phyloP scores from a whole-genome alignment of 768 basidiomycete genomes.

The Panaeolus papilionaceus region DNA sequence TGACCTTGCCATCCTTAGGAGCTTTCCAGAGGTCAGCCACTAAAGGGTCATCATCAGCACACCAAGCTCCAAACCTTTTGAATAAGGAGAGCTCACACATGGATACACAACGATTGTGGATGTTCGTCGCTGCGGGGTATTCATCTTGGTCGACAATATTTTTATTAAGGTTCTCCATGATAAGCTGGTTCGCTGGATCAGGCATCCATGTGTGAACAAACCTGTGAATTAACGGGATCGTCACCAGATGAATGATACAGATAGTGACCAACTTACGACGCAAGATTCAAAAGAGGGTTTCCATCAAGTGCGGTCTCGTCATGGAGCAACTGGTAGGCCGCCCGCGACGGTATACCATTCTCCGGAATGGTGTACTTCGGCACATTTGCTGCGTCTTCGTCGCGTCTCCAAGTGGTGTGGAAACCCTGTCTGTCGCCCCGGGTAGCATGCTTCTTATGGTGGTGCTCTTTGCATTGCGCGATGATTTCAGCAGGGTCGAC shows the following conservation, averaged over 20 bases:
- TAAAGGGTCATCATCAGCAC: slow-evolving; percentile 23
- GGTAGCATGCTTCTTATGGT: slow-evolving; percentile 41
- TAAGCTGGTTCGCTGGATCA: slow-evolving; percentile 56
- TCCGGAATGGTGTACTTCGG: slow-evolving; percentile 55
- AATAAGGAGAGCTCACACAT: slow-evolving; percentile 47
- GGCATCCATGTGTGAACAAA: slow-evolving; percentile 68
- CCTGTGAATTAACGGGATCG: slow-evolving; percentile 27
- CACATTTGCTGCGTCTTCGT: slow-evolving; percentile 43
- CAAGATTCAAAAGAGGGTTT: slow-evolving; percentile 66
- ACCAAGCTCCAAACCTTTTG: not conserved
- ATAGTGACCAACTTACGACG: slow-evolving; percentile 51
- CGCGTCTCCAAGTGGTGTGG: slow-evolving; percentile 45
- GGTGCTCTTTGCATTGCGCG: slow-evolving; percentile 43
- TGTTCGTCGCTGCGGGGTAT: slow-evolving; percentile 60
- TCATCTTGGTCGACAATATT: slow-evolving; percentile 74
- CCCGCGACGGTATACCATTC: slow-evolving; percentile 47
- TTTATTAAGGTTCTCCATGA: slow-evolving; percentile 68
- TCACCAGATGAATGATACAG: not conserved
- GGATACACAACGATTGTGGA: slow-evolving; percentile 60
- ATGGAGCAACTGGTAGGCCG: slow-evolving; percentile 56
- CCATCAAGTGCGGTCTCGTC: slow-evolving; percentile 66
- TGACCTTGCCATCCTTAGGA: slow-evolving; percentile 56
- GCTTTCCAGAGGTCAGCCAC: slow-evolving; percentile 71
- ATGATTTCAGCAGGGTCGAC: slow-evolving; percentile 60
- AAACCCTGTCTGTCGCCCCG: slow-evolving; percentile 32